A percentile compares a stretch with the other conserved stretches of the same genome.
These are phyloP conservation scores for Penicillium sp. DNA, from an alignment of 2,329 filamentous ascomycete species.

Conservation along the genomic window DNA sequence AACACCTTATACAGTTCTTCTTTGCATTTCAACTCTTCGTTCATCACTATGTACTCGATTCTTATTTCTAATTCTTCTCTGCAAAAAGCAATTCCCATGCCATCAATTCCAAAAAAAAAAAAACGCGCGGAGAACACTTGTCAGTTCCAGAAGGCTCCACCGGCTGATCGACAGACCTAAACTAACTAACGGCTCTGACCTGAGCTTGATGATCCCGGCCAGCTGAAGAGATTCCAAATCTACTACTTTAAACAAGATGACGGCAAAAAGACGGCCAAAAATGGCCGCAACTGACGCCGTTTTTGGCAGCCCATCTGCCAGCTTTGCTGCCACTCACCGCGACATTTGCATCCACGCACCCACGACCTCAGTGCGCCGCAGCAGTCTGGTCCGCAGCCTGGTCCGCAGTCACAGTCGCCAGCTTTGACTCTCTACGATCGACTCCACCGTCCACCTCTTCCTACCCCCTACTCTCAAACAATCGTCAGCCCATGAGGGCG, in stretches of 20 bases:
- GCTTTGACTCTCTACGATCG: no score
- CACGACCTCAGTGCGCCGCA: no score
- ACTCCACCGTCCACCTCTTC: no score
- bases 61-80: background rate
- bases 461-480: no score
- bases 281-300: background rate
- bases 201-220: background rate
- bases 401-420: no score
- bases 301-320: background rate
- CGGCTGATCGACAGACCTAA: background rate
- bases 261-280: background rate
- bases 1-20: no score
- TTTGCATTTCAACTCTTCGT: no score
- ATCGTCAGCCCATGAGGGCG: no score
- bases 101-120: background rate
- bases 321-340: background rate
- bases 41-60: no score
- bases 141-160: constrained; percentile 9
- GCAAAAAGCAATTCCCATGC: background rate
- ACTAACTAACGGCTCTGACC: background rate
- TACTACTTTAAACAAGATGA: background rate
- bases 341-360: no score
- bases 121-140: background rate
- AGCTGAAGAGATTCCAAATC: background rate
- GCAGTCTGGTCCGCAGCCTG: no score